Percentiles rank a stretch among this genome's conserved stretches.
Conservation (phyloP, 257 asterid species). For the Euphrasia confusa region DNA sequence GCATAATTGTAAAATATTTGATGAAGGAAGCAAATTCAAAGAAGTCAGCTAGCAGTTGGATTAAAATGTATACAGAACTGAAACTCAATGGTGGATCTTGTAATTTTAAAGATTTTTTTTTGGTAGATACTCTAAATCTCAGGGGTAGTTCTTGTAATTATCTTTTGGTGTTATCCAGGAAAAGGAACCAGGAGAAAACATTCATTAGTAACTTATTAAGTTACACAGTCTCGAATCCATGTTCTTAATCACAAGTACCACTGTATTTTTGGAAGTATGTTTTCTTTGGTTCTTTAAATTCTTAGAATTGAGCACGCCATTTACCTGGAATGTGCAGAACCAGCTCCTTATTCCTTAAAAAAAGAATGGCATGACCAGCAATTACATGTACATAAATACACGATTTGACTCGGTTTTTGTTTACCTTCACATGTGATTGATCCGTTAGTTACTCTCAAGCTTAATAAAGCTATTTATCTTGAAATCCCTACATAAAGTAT, state of each 20-base stretch:
- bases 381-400: too few relatives aligned
- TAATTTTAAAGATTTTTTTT: not conserved
- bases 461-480: constrained; percentile 1
- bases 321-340: not conserved
- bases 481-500: not conserved
- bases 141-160: not conserved
- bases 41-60: too few relatives aligned
- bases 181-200: not conserved
- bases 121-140: not conserved
- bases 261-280: not conserved
- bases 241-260: too few relatives aligned
- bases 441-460: not conserved
- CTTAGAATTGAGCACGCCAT: not conserved
- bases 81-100: not conserved
- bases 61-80: too few relatives aligned
- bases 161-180: not conserved
- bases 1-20: too few relatives aligned
- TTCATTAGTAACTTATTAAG: not conserved
- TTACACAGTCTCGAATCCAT: too few relatives aligned
- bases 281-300: not conserved
- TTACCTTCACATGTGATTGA: not conserved
- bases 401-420: too few relatives aligned
- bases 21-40: too few relatives aligned
- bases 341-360: too few relatives aligned
- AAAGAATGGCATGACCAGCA: too few relatives aligned